Evolutionary conservation across 116 monocot species (phyloP).

Genomic region (Papilionanthe hybrid): DNA sequence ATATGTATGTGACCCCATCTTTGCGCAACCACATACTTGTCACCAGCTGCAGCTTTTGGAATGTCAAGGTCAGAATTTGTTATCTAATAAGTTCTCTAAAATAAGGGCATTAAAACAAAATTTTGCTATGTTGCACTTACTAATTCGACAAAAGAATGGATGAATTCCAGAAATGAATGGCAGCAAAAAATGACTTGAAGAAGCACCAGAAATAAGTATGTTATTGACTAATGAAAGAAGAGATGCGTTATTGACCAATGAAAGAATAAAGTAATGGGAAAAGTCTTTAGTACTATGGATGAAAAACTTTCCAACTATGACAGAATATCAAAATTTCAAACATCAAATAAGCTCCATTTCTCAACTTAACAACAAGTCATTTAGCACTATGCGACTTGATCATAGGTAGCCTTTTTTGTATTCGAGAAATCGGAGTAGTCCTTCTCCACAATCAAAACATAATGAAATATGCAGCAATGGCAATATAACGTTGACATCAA

Average conservation of each 20-base stretch:
- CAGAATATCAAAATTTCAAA: no score
- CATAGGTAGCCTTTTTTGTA: no score
- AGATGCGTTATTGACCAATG: no score
- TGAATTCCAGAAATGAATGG: neutral
- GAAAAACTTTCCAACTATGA: neutral
- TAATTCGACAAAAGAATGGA: neutral
- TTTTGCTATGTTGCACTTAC: neutral
- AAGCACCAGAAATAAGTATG: neutral
- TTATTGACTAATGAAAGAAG: no score
- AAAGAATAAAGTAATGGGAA: no score
- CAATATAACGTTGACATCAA: no score
- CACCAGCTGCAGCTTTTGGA: constrained; percentile 74
- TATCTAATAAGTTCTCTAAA: neutral
- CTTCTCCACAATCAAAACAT: no score
- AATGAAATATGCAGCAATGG: no score
- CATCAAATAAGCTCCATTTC: no score
- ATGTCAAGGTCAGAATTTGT: constrained; percentile 52
- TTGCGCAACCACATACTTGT: constrained; percentile 82
- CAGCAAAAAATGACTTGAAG: neutral
- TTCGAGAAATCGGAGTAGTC: no score
- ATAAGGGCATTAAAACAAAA: neutral
- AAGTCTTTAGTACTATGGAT: neutral
- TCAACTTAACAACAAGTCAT: no score
- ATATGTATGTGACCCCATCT: constrained; percentile 88
- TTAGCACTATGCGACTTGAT: no score